phyloP scores from a whole-genome alignment of 306 rosid species.

The Cyclanthera cordifolia region DNA sequence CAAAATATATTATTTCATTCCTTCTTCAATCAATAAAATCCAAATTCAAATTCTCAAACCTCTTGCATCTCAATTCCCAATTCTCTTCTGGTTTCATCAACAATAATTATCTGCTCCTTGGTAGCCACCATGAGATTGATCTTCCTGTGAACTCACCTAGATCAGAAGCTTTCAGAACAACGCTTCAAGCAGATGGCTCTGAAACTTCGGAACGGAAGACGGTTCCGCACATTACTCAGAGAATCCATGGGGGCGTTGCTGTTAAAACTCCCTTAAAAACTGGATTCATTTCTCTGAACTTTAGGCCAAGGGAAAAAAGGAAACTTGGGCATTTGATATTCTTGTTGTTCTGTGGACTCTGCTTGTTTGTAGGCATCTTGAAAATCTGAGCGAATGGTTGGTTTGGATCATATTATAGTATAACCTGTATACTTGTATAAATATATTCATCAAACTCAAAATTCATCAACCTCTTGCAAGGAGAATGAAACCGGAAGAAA shows the following conservation, averaged over 20 bases:
- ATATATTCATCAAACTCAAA: too few relatives aligned
- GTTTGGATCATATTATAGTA: slow-evolving; percentile 53
- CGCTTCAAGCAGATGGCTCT: slow-evolving; percentile 28
- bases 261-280: slow-evolving; percentile 26
- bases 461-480: too few relatives aligned
- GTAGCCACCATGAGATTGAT: slow-evolving; percentile 54
- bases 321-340: slow-evolving; percentile 88
- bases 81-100: too few relatives aligned
- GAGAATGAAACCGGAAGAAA: too few relatives aligned
- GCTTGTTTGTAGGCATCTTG: slow-evolving; percentile 69
- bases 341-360: slow-evolving; percentile 62
- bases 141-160: slow-evolving; percentile 57
- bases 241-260: slow-evolving; percentile 38
- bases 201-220: slow-evolving; percentile 47
- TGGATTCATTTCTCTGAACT: slow-evolving; percentile 46
- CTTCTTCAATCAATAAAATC: too few relatives aligned
- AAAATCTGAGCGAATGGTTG: slow-evolving; percentile 93
- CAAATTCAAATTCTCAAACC: too few relatives aligned
- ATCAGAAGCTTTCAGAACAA: slow-evolving; percentile 37
- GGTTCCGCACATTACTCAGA: slow-evolving; percentile 40
- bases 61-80: too few relatives aligned
- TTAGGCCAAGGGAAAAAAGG: slow-evolving; percentile 58
- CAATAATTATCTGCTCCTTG: slow-evolving; percentile 14
- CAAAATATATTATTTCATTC: too few relatives aligned
- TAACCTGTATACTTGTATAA: neutral